Percentiles rank a stretch among this genome's conserved stretches.
These are phyloP conservation scores for Boletus tomentosulus DNA, from an alignment of 768 basidiomycete species.

Conservation along the genomic window DNA sequence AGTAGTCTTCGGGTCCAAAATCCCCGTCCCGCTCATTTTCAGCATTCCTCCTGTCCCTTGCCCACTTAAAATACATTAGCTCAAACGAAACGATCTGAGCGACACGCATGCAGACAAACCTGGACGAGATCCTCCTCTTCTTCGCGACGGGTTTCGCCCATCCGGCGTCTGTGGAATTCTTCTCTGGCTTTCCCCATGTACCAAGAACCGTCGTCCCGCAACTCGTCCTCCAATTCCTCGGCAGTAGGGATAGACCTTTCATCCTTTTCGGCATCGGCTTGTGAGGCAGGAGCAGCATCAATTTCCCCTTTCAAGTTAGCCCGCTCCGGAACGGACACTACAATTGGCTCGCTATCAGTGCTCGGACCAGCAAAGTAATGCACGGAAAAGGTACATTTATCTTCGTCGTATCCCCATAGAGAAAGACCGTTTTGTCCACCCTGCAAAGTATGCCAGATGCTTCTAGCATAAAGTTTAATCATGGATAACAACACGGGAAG, in stretches of 20 bases:
- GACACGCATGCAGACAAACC: slow-evolving; percentile 35
- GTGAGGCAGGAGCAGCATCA: slow-evolving; percentile 13
- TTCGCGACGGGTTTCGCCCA: slow-evolving; percentile 35
- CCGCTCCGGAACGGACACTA: slow-evolving; percentile 26
- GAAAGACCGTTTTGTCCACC: slow-evolving; percentile 67
- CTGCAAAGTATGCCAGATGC: slow-evolving; percentile 76
- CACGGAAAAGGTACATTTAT: slow-evolving; percentile 26
- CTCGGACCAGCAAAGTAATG: neutral
- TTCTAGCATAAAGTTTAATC: slow-evolving; percentile 74
- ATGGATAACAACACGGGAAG: slow-evolving; percentile 83
- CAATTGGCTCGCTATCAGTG: slow-evolving; percentile 5
- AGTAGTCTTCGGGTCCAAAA: slow-evolving; percentile 80
- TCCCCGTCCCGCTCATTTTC: slow-evolving; percentile 73
- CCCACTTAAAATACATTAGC: slow-evolving; percentile 51
- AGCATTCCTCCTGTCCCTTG: slow-evolving; percentile 64
- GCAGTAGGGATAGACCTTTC: slow-evolving; percentile 8
- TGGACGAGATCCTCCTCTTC: slow-evolving; percentile 74
- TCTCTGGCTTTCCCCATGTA: slow-evolving; percentile 81
- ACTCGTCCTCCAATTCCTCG: slow-evolving; percentile 27
- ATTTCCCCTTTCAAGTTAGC: slow-evolving; percentile 21
- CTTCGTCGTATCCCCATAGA: slow-evolving; percentile 60
- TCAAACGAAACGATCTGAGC: slow-evolving; percentile 1
- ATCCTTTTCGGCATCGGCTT: slow-evolving; percentile 1
- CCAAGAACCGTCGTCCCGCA: slow-evolving; percentile 61
- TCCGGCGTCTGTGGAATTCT: slow-evolving; percentile 61